Conservation (phyloP, 352 stramenopile species). For the Peronospora destructor region DNA sequence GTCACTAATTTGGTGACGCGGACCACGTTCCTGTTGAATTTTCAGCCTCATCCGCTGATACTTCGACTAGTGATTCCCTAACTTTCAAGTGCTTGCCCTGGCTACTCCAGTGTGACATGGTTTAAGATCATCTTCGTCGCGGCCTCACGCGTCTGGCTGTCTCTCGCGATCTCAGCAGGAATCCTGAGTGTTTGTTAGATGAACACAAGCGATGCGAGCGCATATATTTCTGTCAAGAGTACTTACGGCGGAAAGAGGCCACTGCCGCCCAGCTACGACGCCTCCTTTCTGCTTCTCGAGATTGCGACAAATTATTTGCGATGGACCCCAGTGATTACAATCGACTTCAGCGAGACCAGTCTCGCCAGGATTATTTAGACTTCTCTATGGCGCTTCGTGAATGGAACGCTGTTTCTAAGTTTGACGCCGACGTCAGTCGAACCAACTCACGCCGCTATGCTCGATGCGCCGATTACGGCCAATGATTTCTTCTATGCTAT, state of each 20-base stretch:
- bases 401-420: background rate
- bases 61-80: no score
- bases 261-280: background rate
- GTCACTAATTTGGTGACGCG: no score
- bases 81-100: no score
- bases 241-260: background rate
- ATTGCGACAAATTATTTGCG: background rate
- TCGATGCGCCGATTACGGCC: background rate
- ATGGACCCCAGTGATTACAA: background rate
- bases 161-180: background rate
- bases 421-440: background rate
- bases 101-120: no score
- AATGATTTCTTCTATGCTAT: background rate
- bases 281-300: background rate
- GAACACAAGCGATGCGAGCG: background rate
- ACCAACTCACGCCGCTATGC: background rate
- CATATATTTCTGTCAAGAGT: background rate
- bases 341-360: background rate
- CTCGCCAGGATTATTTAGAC: slow-evolving; percentile 5
- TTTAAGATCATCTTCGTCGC: no score
- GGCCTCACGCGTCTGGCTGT: no score
- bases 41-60: no score
- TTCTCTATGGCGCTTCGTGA: background rate
- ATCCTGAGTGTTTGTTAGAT: background rate
- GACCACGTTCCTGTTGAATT: no score